Base-by-base conservation (phyloP, 2,329 filamentous ascomycete genomes). In the Nigrograna mackinnonii region DNA sequence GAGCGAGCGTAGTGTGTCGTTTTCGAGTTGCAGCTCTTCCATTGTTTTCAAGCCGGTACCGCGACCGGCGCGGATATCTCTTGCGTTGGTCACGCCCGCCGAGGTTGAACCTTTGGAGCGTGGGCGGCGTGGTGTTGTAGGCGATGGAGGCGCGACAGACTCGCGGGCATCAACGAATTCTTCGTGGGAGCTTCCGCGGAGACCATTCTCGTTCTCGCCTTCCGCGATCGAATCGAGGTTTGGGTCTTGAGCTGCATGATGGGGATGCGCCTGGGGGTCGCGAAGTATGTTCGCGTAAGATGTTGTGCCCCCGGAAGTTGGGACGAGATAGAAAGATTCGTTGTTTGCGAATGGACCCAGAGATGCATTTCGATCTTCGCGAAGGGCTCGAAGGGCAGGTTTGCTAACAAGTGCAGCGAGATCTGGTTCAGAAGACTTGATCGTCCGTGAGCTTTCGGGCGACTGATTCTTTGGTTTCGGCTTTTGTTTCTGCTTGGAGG, bases 161-260 rank as follows among this genome's bases (percentile, higher is more conserved):
- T 92, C 90, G 40, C 80, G 78, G 0, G 91, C 92, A 65, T 96
- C 91, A 16, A 95, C 89, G 66, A 96, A 96, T 61, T 92, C 89
- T 43, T 95, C 90, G 21, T 66, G 63, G 2, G 60, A 63, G 39
- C 56, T 62, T 39, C 60, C 57, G 33, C 55, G 54, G 12, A 66
- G 47, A 6, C 57, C 57, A 32, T 46, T 50, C 11, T 21, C 86
- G 22, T 47, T 43, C 46, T 69, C 70, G 18, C n/a, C 52, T 52
- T 67, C 67, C 31, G 64, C 63, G 16, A 69, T 67, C 39, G 63
- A 57, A 35, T 55, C 50, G 30, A 62, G 58, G 22, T 58, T 50
- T 26, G 56, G 80, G n/a, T 84, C 80, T 3, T 79, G 51, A 3
- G 60, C 72, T 45, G 75, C 74, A 28, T 62, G 60, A 49, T 42